A percentile compares a stretch with the other conserved stretches of the same genome.
Evolutionary conservation across 2,329 filamentous ascomycete species (phyloP).

Genomic region (Periconia sp.): DNA sequence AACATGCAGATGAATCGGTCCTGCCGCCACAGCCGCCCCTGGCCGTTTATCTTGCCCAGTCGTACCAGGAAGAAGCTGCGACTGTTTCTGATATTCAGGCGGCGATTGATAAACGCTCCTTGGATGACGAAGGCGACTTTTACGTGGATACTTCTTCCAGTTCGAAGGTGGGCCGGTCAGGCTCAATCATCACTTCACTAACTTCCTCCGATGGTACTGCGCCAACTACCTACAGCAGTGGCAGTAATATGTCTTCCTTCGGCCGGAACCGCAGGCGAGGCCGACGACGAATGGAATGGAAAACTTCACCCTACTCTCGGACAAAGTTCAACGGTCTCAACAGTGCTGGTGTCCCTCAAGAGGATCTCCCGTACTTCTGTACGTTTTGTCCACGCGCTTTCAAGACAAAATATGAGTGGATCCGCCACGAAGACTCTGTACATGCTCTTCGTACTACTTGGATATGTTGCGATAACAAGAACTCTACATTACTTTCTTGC

Average conservation of each 20-base stretch:
- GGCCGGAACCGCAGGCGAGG: slow-evolving; percentile 41
- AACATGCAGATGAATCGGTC: slow-evolving; percentile 21
- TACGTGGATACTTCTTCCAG: slow-evolving; percentile 31
- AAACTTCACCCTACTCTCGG: slow-evolving; percentile 35
- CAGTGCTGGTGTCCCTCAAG: slow-evolving; percentile 33
- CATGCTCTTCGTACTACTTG: slow-evolving; percentile 46
- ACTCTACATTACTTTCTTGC: slow-evolving; percentile 29
- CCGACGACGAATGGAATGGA: slow-evolving; percentile 43
- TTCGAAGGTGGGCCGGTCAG: slow-evolving; percentile 24
- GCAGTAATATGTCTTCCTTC: slow-evolving; percentile 43
- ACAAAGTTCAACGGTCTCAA: slow-evolving; percentile 38
- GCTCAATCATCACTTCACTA: slow-evolving; percentile 38
- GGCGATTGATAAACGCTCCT: slow-evolving; percentile 31
- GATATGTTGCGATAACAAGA: slow-evolving; percentile 43
- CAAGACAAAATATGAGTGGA: slow-evolving; percentile 46
- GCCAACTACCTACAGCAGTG: slow-evolving; percentile 39
- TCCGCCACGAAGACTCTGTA: slow-evolving; percentile 45
- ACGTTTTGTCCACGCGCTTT: slow-evolving; percentile 45
- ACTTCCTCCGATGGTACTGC: slow-evolving; percentile 41
- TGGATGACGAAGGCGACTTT: slow-evolving; percentile 26
- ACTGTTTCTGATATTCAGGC: slow-evolving; percentile 35
- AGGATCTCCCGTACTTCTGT: slow-evolving; percentile 43
- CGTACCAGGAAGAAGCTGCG: slow-evolving; percentile 41
- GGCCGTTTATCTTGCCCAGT: slow-evolving; percentile 42
- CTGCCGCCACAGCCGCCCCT: slow-evolving; percentile 38